Base-by-base conservation (phyloP, 169 alveolate species). In the Plasmodium ovale region DNA sequence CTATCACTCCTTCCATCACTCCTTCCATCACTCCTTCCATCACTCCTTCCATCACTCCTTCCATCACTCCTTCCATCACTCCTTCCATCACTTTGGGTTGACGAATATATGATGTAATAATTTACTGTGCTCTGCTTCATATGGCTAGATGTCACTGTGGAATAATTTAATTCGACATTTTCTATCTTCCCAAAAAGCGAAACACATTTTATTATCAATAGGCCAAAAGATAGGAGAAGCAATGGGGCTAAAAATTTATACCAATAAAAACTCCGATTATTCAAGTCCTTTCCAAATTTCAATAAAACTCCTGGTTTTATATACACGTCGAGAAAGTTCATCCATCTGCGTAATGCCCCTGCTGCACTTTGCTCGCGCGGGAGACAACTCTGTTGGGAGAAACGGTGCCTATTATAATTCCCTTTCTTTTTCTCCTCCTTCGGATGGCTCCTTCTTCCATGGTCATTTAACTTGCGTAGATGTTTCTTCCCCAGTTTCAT, bases 221-320 rank as follows among this genome's bases (percentile, higher is more conserved):
- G 21, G 4, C 90, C 90, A 35, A 53, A 42, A 19, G 90, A 65
- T 51, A 82, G 58, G 14, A 82, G n/a, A 31, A 82, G 39, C 9
- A 82, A 33, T 9, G 90, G 79, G 7, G 65, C 90, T n/a, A 54
- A 10, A 44, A 82, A 82, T 64, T 82, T 82, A 42, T 82, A 82
- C 79, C 79, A 82, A 35, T 82, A 82, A 68, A 82, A 82, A 68
- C 59, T 82, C 21, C 39, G 33, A 31, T 56, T 53, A 23, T 27
- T 10, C 53, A 82, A 54, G n/a, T 82, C 90, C 31, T 82, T 82
- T 23, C 65, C 65, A 6, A 82, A 23, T 19, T 65, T 82, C 25
- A 82, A 35, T 16, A 39, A 82, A 37, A 82, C 25, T 2, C 60
- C 10, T n/a, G 90, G 90, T 6, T 31, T 65, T 27, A 82, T 60